Evolutionary conservation across 176 grass and related monocot genomes (phyloP).

Genomic region (Raddia guianensis): DNA sequence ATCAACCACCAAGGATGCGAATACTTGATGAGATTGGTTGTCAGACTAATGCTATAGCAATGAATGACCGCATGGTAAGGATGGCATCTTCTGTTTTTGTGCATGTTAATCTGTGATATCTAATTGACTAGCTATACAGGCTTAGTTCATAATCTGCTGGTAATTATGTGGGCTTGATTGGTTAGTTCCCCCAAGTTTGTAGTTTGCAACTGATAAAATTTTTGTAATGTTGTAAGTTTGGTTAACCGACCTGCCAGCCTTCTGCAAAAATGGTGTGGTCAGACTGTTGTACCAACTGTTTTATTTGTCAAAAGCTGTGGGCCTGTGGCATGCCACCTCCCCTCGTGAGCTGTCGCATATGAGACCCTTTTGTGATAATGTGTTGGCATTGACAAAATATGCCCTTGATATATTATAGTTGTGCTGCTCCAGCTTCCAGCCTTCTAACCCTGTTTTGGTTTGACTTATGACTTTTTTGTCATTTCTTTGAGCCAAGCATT

Average conservation of each 20-base stretch:
- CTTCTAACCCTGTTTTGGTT: not conserved
- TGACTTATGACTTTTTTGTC: too few relatives aligned
- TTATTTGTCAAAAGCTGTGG: not conserved
- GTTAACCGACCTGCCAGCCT: not conserved
- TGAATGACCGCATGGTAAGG: conserved; percentile 90
- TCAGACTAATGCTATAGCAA: conserved; percentile 68
- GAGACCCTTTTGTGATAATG: not conserved
- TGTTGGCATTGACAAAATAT: not conserved
- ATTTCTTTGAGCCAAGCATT: too few relatives aligned
- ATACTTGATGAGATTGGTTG: conserved; percentile 92
- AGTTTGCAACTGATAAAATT: not conserved
- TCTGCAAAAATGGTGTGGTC: not conserved
- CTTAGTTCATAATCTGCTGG: conserved; percentile 13
- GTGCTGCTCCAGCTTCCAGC: not conserved
- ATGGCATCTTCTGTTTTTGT: conserved; percentile 36
- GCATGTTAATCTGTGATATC: conserved; percentile 6
- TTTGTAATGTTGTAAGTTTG: not conserved
- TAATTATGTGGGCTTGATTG: conserved; percentile 25
- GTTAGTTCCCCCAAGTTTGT: not conserved
- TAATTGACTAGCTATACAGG: conserved; percentile 9
- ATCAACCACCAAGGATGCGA: conserved; percentile 80
- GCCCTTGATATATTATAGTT: not conserved
- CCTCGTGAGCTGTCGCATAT: not conserved
- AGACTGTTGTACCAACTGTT: not conserved
- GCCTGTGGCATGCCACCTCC: not conserved